Percentiles rank a stretch among this genome's conserved stretches.
These are phyloP conservation scores for Penicillium sp. DNA, from an alignment of 2,329 filamentous ascomycete genomes.

Conservation along the genomic window DNA sequence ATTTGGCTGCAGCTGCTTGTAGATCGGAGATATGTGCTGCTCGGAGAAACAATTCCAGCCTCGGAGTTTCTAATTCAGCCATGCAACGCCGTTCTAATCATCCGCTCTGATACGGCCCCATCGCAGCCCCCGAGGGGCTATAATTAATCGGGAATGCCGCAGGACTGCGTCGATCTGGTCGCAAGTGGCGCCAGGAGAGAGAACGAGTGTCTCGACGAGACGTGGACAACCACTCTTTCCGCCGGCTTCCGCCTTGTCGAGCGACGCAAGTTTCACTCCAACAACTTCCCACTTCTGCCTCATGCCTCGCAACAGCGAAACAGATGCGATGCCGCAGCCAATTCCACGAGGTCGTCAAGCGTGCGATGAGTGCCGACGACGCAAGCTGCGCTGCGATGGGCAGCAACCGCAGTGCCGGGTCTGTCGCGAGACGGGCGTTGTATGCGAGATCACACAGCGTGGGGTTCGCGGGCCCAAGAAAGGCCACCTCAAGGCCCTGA, in stretches of 20 bases:
- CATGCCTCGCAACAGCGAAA: conserved; percentile 2
- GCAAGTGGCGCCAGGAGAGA: too few species aligned
- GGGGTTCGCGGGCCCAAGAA: conserved; percentile 20
- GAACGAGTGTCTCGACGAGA: too few species aligned
- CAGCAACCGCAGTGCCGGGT: conserved; percentile 50
- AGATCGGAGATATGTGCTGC: too few species aligned
- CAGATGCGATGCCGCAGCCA: neutral
- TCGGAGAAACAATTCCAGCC: neutral
- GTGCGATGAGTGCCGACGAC: conserved; percentile 44
- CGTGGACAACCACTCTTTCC: too few species aligned
- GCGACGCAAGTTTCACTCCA: too few species aligned
- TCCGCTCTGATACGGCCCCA: neutral
- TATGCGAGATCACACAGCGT: conserved; percentile 17
- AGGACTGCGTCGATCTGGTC: too few species aligned
- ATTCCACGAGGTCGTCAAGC: conserved; percentile 4
- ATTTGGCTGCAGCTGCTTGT: too few species aligned
- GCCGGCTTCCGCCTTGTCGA: too few species aligned
- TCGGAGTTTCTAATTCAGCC: neutral
- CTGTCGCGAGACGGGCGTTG: conserved; percentile 13
- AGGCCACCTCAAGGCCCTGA: conserved; percentile 19
- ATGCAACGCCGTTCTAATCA: too few species aligned
- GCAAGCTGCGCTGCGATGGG: conserved; percentile 59
- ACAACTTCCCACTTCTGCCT: too few species aligned
- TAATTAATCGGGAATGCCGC: too few species aligned
- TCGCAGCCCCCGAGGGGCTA: too few species aligned